Evolutionary conservation across 495 filamentous ascomycete species (phyloP), one percentile per base, ranked within the genome.

Genomic region (Hypoxylon subgilvum): DNA sequence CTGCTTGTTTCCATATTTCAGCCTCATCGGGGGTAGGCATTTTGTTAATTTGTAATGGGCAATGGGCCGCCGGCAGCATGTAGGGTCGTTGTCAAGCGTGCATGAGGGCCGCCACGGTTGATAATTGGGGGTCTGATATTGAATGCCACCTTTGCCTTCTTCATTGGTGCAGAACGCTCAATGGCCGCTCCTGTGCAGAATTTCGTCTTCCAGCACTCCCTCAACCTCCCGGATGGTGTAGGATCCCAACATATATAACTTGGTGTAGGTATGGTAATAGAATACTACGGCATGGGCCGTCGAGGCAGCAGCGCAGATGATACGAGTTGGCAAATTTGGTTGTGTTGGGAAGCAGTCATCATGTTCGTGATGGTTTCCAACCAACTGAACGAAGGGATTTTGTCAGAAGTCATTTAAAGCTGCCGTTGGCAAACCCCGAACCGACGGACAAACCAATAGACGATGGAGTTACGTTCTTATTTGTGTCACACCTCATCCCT

Each of bases 381-480:
- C 34, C 23, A 58, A 32, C 22, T 48, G 28, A 48, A 39, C 16
- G 17, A 21, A 42, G 16, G 2, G 27, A 3, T 49, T 51, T 25
- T 44, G 27, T 55, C 34, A 61, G n/a, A 61, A 61, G 28, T 51
- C 51, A 50, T 51, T 61, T 44, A 27, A n/a, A n/a, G n/a, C n/a
- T n/a, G n/a, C n/a, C n/a, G n/a, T n/a, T n/a, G n/a, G n/a, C n/a
- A n/a, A n/a, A n/a, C n/a, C n/a, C n/a, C n/a, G n/a, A n/a, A n/a
- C n/a, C n/a, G n/a, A n/a, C n/a, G n/a, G n/a, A n/a, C n/a, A n/a
- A n/a, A n/a, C n/a, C n/a, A n/a, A n/a, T n/a, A n/a, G n/a, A n/a
- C n/a, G n/a, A n/a, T n/a, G n/a, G n/a, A n/a, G 9, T 25, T 40
- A 22, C 45, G 1, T 40, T 45, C 14, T 45, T 43, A 27, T 49